Evolutionary conservation across 1,139 yeast species (phyloP).

Genomic region (Candida tetrigidarum): DNA sequence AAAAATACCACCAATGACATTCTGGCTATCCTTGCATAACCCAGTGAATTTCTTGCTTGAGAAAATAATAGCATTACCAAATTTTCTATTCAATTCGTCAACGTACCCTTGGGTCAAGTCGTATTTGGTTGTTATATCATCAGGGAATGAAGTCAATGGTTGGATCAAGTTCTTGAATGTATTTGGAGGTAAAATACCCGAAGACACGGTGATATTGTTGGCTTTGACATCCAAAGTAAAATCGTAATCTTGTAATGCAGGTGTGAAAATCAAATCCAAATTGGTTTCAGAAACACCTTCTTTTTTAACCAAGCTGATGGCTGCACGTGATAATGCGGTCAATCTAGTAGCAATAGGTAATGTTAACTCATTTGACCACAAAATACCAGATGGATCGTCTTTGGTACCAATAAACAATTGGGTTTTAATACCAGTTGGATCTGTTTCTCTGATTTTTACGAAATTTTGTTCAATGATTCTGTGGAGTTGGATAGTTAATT

Average conservation of each 20-base stretch:
- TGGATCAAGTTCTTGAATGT: constrained; percentile 69
- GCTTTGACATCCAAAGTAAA: constrained; percentile 66
- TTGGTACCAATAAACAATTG: constrained; percentile 84
- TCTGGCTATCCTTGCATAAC: constrained; percentile 53
- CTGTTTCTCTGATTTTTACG: constrained; percentile 65
- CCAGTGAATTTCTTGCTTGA: constrained; percentile 60
- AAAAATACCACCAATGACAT: constrained; percentile 79
- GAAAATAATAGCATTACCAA: constrained; percentile 60
- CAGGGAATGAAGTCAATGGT: constrained; percentile 44
- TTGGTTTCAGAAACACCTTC: constrained; percentile 50
- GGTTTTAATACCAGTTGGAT: constrained; percentile 79
- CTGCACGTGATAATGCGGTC: constrained; percentile 85
- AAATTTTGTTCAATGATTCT: constrained; percentile 70
- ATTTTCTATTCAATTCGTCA: constrained; percentile 59
- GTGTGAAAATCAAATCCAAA: constrained; percentile 66
- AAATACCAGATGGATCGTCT: constrained; percentile 80
- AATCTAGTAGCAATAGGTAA: constrained; percentile 85
- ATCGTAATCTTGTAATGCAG: constrained; percentile 85
- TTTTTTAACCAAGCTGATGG: constrained; percentile 54
- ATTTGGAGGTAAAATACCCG: constrained; percentile 59
- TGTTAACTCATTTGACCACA: constrained; percentile 76
- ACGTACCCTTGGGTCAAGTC: constrained; percentile 62
- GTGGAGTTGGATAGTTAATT: constrained; percentile 62
- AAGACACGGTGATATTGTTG: constrained; percentile 43
- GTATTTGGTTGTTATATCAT: constrained; percentile 46